Percentiles rank a stretch among this genome's conserved stretches.
These are phyloP conservation scores for Planoprotostelium fungivorum DNA, from an alignment of 78 protist genomes.

Conservation along the genomic window DNA sequence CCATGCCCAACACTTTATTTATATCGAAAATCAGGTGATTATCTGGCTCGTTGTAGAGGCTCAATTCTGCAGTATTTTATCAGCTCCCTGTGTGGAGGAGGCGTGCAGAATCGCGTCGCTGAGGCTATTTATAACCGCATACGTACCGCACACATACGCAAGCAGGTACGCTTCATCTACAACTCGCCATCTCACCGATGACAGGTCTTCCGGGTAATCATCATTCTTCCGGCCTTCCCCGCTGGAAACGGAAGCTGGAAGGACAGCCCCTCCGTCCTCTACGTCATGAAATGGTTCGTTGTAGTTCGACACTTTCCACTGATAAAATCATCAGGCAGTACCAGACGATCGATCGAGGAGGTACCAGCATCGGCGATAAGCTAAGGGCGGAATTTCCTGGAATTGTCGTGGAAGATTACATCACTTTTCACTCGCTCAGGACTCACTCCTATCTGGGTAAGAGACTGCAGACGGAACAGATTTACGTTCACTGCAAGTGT, in stretches of 20 bases:
- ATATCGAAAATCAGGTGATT: conserved; percentile 66
- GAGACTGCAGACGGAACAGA: not conserved
- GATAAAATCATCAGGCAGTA: conserved; percentile 3
- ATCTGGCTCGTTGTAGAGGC: not conserved
- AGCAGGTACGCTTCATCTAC: not conserved
- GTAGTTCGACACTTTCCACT: conserved; percentile 17
- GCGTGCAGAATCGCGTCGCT: not conserved
- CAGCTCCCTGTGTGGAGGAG: conserved; percentile 36
- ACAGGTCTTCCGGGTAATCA: conserved; percentile 2
- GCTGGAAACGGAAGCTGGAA: not conserved
- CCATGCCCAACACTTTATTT: conserved; percentile 27
- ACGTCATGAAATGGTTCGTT: conserved; percentile 3
- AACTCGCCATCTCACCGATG: not conserved
- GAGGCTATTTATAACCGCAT: not conserved
- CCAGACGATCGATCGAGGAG: not conserved
- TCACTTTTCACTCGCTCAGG: not conserved
- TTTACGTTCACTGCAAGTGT: conserved; percentile 60
- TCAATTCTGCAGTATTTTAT: conserved; percentile 20
- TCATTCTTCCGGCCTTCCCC: conserved; percentile 3
- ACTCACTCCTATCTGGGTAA: not conserved
- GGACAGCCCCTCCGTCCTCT: not conserved
- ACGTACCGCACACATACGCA: not conserved
- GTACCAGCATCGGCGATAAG: not conserved
- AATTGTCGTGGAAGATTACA: not conserved
- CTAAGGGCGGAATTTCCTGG: not conserved